These are phyloP conservation scores for Asterionellopsis glacialis DNA, from an alignment of 108 stramenopile species.

Conservation along the genomic window DNA sequence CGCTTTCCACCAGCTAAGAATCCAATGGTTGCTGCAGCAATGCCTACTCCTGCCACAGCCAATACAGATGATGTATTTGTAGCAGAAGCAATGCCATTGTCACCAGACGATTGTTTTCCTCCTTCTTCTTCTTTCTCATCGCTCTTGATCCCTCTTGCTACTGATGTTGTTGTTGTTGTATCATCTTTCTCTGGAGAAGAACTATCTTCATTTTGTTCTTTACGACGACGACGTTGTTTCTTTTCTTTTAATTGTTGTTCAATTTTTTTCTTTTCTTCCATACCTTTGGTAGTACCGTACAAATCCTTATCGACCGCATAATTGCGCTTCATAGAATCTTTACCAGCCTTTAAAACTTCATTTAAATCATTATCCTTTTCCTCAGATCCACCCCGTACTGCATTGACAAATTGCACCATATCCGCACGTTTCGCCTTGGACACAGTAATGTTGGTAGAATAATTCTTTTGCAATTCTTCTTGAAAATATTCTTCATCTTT, in stretches of 20 bases:
- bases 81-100: too few species aligned
- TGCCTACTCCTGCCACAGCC: too few species aligned
- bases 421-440: not conserved
- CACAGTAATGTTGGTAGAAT: not conserved
- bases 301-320: slow-evolving; percentile 44
- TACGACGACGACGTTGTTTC: not conserved
- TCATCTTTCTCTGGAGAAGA: too few species aligned
- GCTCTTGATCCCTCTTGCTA: too few species aligned
- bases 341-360: slow-evolving; percentile 38
- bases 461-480: not conserved
- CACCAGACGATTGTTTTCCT: too few species aligned
- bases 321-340: slow-evolving; percentile 34
- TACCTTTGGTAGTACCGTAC: slow-evolving; percentile 49
- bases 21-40: too few species aligned
- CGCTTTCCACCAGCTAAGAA: too few species aligned
- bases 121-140: too few species aligned
- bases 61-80: too few species aligned
- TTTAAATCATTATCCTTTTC: slow-evolving; percentile 34
- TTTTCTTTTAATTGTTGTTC: slow-evolving; percentile 1
- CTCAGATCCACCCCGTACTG: not conserved
- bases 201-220: too few species aligned
- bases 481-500: slow-evolving; percentile 1
- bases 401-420: not conserved
- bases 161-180: too few species aligned
- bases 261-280: not conserved